Percentiles rank a stretch among this genome's conserved stretches.
Conservation (phyloP, 176 grass and related monocot genomes). For the Elymus sibiricus region DNA sequence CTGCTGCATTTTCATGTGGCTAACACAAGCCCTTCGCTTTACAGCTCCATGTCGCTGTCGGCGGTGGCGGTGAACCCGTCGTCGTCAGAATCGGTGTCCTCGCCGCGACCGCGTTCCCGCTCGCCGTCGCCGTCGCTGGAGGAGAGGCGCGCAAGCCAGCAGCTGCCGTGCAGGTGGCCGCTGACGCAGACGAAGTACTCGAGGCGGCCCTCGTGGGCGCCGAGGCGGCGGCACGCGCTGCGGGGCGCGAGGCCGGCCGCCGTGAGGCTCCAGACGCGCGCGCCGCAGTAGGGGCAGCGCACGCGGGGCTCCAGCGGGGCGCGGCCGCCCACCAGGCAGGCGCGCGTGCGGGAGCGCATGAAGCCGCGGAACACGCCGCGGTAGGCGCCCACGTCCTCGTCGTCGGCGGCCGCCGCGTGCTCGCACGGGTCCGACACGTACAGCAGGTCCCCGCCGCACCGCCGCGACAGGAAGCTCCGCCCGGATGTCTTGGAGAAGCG, state of each 20-base stretch:
- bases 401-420: slow-evolving; percentile 38
- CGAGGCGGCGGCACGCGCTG: slow-evolving; percentile 53
- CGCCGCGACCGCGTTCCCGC: neutral
- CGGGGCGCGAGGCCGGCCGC: slow-evolving; percentile 57
- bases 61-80: neutral
- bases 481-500: slow-evolving; percentile 90
- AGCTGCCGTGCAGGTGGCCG: slow-evolving; percentile 78
- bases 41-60: slow-evolving; percentile 5
- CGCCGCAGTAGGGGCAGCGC: slow-evolving; percentile 77
- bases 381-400: slow-evolving; percentile 55
- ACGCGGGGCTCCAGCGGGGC: slow-evolving; percentile 48
- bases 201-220: slow-evolving; percentile 38
- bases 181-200: slow-evolving; percentile 95
- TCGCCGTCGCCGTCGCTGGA: slow-evolving; percentile 12
- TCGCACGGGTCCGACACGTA: slow-evolving; percentile 88
- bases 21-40: neutral
- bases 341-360: slow-evolving; percentile 64
- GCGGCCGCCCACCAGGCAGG: slow-evolving; percentile 45
- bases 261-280: slow-evolving; percentile 80
- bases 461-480: slow-evolving; percentile 48
- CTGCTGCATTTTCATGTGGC: neutral
- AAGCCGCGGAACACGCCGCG: slow-evolving; percentile 77
- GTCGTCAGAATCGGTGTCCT: neutral
- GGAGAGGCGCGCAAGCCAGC: slow-evolving; percentile 71
- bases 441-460: slow-evolving; percentile 64